phyloP scores from a whole-genome alignment of 169 alveolate genomes.

The Plasmodium berghei region DNA sequence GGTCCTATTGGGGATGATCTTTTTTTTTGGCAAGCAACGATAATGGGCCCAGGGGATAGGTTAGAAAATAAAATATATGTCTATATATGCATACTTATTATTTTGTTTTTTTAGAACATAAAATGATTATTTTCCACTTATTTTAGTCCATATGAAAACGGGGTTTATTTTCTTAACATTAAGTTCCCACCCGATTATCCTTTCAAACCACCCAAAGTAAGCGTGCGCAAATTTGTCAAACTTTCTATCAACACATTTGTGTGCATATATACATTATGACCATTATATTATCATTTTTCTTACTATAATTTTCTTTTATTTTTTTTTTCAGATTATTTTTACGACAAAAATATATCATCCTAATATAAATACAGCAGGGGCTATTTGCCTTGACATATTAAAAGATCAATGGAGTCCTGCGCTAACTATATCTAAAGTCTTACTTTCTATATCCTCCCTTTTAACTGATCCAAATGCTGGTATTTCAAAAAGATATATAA shows the following conservation, averaged over 20 bases:
- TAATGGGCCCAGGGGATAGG: slow-evolving; percentile 99
- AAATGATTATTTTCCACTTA: no score
- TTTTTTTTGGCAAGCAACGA: slow-evolving; percentile 99
- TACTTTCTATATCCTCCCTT: slow-evolving; percentile 97
- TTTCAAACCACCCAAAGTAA: slow-evolving; percentile 99
- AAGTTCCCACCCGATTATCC: slow-evolving; percentile 99
- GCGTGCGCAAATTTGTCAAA: not conserved
- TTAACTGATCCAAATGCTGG: slow-evolving; percentile 98
- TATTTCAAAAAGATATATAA: slow-evolving; percentile 10
- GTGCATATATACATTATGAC: not conserved
- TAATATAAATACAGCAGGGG: slow-evolving; percentile 97
- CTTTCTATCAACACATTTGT: not conserved
- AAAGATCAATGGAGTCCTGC: slow-evolving; percentile 99
- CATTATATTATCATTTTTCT: not conserved
- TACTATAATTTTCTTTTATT: not conserved
- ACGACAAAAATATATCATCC: slow-evolving; percentile 99
- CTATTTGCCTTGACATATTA: slow-evolving; percentile 98
- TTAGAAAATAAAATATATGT: slow-evolving; percentile 35
- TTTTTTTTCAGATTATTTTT: slow-evolving; percentile 87
- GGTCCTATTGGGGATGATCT: slow-evolving; percentile 98
- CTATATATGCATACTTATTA: no score
- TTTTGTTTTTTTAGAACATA: no score
- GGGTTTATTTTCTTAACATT: slow-evolving; percentile 97
- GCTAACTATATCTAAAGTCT: slow-evolving; percentile 97
- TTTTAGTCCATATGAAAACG: slow-evolving; percentile 96